Conservation (phyloP, 805 yeast species). For the Tetrapisispora arboricola region DNA sequence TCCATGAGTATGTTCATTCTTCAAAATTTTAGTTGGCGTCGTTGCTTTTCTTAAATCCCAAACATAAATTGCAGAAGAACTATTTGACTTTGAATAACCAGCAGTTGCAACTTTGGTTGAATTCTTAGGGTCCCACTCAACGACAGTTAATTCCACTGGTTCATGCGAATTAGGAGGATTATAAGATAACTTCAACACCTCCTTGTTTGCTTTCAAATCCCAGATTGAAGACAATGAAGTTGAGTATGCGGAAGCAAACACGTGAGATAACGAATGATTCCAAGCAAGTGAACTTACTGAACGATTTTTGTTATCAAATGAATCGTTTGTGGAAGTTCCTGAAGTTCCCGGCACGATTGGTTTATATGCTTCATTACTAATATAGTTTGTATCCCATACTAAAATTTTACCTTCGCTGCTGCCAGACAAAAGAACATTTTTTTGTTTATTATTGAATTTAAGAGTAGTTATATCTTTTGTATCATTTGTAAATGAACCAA, state of each 20-base stretch:
- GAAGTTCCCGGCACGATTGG: conserved; percentile 55
- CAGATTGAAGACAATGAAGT: conserved; percentile 83
- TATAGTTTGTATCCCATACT: conserved; percentile 70
- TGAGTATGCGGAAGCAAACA: conserved; percentile 78
- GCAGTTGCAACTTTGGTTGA: conserved; percentile 84
- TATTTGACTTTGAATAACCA: conserved; percentile 76
- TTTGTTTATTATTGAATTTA: conserved; percentile 67
- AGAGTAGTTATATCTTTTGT: conserved; percentile 60
- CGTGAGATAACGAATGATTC: conserved; percentile 76
- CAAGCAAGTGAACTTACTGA: conserved; percentile 76
- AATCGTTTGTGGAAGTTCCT: conserved; percentile 65
- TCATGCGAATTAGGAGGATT: conserved; percentile 38
- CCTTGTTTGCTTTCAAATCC: conserved; percentile 83
- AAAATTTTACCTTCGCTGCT: conserved; percentile 74
- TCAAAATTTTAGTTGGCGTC: conserved; percentile 67
- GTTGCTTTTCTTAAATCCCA: conserved; percentile 95
- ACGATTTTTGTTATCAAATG: conserved; percentile 29
- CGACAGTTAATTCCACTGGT: conserved; percentile 64
- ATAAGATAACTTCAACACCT: conserved; percentile 76
- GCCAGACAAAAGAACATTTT: conserved; percentile 69
- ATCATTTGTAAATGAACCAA: conserved; percentile 50
- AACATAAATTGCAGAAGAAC: conserved; percentile 61
- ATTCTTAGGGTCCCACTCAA: conserved; percentile 90
- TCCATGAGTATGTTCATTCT: conserved; percentile 33
- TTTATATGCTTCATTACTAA: conserved; percentile 30